phyloP scores from a whole-genome alignment of 2,329 filamentous ascomycete species.

The Basipetospora chlamydospora region DNA sequence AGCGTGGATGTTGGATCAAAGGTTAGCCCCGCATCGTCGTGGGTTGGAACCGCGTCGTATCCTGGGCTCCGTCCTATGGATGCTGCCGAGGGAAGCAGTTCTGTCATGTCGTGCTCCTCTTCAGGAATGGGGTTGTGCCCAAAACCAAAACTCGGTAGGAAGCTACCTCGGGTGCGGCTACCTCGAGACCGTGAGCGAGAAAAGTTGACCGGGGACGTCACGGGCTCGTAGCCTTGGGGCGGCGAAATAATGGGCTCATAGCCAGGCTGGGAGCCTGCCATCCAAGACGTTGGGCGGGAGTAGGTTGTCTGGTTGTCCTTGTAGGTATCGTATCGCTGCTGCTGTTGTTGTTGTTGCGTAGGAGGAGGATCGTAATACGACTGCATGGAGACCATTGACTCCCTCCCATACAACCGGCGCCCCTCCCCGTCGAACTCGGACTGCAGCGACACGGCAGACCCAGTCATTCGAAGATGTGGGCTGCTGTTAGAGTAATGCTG shows the following conservation, averaged over 20 bases:
- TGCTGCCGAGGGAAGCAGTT: slow-evolving; percentile 24
- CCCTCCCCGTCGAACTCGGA: slow-evolving; percentile 3
- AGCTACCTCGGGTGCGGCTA: no score
- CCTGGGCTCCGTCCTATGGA: slow-evolving; percentile 22
- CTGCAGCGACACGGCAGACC: slow-evolving; percentile 3
- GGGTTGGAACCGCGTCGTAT: slow-evolving; percentile 17
- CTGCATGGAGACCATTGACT: slow-evolving; percentile 25
- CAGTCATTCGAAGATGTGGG: not conserved
- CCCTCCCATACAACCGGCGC: slow-evolving; percentile 14
- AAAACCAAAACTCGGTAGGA: no score
- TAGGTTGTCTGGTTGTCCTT: not conserved
- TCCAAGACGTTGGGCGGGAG: slow-evolving; percentile 1
- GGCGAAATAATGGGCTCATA: not conserved
- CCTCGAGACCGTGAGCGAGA: slow-evolving; percentile 12
- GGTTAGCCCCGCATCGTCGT: slow-evolving; percentile 12
- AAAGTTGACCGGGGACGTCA: not conserved
- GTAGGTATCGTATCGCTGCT: not conserved
- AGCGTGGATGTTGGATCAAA: slow-evolving; percentile 32
- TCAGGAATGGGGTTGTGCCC: slow-evolving; percentile 17
- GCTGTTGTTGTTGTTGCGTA: slow-evolving; percentile 2
- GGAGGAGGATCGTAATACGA: slow-evolving; percentile 14
- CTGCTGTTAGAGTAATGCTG: not conserved
- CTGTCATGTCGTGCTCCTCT: slow-evolving; percentile 27
- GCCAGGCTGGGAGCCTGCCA: not conserved
- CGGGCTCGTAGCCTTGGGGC: not conserved